Base-by-base conservation (phyloP, 2,329 filamentous ascomycete genomes). In the Calonectria pseudoturangicola region DNA sequence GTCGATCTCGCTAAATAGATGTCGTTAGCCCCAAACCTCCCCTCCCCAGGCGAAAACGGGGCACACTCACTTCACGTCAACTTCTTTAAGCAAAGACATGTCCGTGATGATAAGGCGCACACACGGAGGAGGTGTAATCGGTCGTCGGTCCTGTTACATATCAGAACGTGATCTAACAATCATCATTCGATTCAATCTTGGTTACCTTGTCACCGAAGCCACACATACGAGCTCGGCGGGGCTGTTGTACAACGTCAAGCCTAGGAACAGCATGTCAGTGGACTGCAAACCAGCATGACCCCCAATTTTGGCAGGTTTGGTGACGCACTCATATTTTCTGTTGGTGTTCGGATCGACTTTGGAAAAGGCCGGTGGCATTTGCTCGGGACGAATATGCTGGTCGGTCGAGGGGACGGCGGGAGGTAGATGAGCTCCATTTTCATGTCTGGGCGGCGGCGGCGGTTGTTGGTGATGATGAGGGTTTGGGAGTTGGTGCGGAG, bases 131-230 rank as follows among this genome's bases (percentile, higher is more conserved):
- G 97, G 96, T 33, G 97, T 98, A 79, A 99, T 98, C 30, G 97
- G 97, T 75, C 97, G 91, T 76, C 97, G 94, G 84, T 99, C 97
- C 94, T 98, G 80, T 69, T 65, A 15, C 27, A 27, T 43, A 62
- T 73, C 68, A 73, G 67, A 70, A 25, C 75, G 72, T 56, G 2
- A 21, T 33, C 33, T 28, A n/a, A 48, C 41, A n/a, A 25, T 28
- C 18, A 18, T 25, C 45, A 58, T 50, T 18, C 13, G 51, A 30
- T 21, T 33, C n/a, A 58, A 36, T 62, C 25, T 70, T 79, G 86
- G 15, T 70, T 86, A 97, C 95, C 90, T 98, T 99, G 87, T 99
- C 97, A 74, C 97, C 97, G 86, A 98, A 99, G 9, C 97, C 97
- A 86, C 97, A 99, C 97, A 98, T 98, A 74, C 97, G 94, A 76